Evolutionary conservation across 2,329 filamentous ascomycete genomes (phyloP).

Genomic region (Verticillium klebahnii): DNA sequence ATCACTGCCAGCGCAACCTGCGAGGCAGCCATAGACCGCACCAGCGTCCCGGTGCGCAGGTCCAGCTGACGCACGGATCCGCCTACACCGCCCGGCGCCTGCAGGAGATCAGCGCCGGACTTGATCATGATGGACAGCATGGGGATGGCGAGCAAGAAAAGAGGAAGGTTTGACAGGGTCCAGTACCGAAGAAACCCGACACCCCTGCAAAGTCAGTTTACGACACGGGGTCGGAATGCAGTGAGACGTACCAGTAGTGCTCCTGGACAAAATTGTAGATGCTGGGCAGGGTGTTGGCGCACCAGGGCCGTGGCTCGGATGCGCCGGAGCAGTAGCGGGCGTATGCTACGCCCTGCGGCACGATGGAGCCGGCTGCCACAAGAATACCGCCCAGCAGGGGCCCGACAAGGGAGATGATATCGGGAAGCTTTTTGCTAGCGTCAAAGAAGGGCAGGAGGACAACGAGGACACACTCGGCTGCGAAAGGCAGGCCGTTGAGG

Average conservation of each 20-base stretch:
- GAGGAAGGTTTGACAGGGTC: conserved; percentile 77
- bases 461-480: conserved; percentile 48
- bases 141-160: conserved; percentile 80
- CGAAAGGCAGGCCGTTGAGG: conserved; percentile 73
- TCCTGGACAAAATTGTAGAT: conserved; percentile 89
- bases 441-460: conserved; percentile 9
- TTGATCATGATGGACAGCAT: conserved; percentile 64
- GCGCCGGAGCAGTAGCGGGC: conserved; percentile 56
- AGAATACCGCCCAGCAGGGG: conserved; percentile 63
- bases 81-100: conserved; percentile 12
- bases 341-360: conserved; percentile 76
- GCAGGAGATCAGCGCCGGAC: conserved; percentile 48
- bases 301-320: conserved; percentile 63
- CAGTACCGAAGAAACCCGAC: conserved; percentile 87
- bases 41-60: conserved; percentile 19
- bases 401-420: conserved; percentile 42
- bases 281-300: conserved; percentile 65
- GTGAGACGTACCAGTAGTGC: conserved; percentile 73
- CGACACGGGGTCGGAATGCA: neutral
- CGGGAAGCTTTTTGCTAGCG: conserved; percentile 14
- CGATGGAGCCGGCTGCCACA: conserved; percentile 61
- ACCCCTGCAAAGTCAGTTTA: conserved; percentile 53
- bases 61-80: conserved; percentile 15
- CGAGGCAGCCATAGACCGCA: conserved; percentile 60
- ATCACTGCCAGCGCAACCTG: conserved; percentile 69